These are phyloP conservation scores for Stygiomarasmius scandens DNA, from an alignment of 1,284 basidiomycete genomes.

Conservation along the genomic window DNA sequence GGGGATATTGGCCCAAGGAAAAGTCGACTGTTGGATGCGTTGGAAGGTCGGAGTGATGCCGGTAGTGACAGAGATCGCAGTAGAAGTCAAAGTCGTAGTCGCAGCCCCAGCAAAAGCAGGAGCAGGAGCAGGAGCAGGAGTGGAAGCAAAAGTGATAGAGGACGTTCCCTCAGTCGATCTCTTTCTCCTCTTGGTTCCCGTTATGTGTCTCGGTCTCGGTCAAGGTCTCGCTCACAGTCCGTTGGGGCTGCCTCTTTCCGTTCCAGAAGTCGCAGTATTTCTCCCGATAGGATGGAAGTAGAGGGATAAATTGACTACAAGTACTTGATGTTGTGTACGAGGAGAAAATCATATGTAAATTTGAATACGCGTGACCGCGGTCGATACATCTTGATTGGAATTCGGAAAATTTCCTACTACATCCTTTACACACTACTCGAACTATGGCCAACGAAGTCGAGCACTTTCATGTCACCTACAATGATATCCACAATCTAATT, in stretches of 20 bases:
- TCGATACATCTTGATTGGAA: neutral
- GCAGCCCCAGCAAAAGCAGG: conserved; percentile 31
- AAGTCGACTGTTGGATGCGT: conserved; percentile 79
- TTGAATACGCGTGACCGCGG: neutral
- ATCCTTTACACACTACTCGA: conserved; percentile 12
- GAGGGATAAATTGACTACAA: too few species aligned
- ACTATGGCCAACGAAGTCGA: conserved; percentile 46
- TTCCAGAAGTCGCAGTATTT: conserved; percentile 63
- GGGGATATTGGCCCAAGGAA: conserved; percentile 85
- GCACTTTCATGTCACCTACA: conserved; percentile 77
- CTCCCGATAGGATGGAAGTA: conserved; percentile 53
- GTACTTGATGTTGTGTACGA: too few species aligned
- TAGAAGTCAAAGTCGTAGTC: conserved; percentile 33
- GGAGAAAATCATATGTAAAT: too few species aligned
- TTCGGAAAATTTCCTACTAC: neutral
- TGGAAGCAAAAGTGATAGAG: too few species aligned
- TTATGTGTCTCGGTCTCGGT: conserved; percentile 55
- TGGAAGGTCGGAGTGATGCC: conserved; percentile 71
- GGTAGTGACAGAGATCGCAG: conserved; percentile 39
- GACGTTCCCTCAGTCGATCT: conserved; percentile 36
- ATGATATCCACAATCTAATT: conserved; percentile 84
- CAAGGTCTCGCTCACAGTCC: conserved; percentile 28
- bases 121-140: conserved; percentile 35
- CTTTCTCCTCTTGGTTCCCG: conserved; percentile 53
- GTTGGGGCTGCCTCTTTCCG: conserved; percentile 39